Base-by-base conservation (phyloP, 2,329 filamentous ascomycete species). In the Sporothrix schenckii region DNA sequence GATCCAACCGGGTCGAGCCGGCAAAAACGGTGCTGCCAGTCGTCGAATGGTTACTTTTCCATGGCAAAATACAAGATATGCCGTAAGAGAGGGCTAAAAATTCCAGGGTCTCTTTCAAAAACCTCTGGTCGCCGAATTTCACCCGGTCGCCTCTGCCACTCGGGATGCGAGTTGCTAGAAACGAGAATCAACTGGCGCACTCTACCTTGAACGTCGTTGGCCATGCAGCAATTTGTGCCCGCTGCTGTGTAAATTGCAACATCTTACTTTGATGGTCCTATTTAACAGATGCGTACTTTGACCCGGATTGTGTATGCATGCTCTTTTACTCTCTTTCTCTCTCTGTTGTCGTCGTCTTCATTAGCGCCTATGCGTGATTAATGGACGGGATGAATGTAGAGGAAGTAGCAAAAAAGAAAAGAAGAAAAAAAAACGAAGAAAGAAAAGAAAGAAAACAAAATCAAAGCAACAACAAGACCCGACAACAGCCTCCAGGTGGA, bases 1-100 rank as follows among this genome's bases (percentile, higher is more conserved):
- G 60, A 50, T 34, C 41, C 21, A 13, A 44, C 24, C 60, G 60
- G 60, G 44, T 65, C 24, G 44, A 65, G 60, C 60, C 60, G 60
- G 24, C 44, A 30, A 63, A 30, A 49, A 34, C 30, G 30, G 30
- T 34, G 30, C 30, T 34, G 30, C 30, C 30, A 34, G 30, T 34
- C 30, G 16, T 19, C 24, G n/a, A 3, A 41, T 4, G 11, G 14
- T 16, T 60, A 13, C 41, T 30, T 16, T 21, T 6, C 4, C 2
- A 34, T 16, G 30, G 4, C 30, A 34, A 34, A 24, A 24, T 24
- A 24, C 24, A 24, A 1, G 3, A 34, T 34, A 34, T 4, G 4
- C 30, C 30, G 30, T 34, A 34, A 34, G 30, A 34, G 30, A 6
- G 30, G 30, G 6, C 30, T 34, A 34, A 34, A 34, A 34, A 24